Evolutionary conservation across 805 yeast species (phyloP), one percentile per base, ranked within the genome.

Genomic region (Ogataea zsoltii): DNA sequence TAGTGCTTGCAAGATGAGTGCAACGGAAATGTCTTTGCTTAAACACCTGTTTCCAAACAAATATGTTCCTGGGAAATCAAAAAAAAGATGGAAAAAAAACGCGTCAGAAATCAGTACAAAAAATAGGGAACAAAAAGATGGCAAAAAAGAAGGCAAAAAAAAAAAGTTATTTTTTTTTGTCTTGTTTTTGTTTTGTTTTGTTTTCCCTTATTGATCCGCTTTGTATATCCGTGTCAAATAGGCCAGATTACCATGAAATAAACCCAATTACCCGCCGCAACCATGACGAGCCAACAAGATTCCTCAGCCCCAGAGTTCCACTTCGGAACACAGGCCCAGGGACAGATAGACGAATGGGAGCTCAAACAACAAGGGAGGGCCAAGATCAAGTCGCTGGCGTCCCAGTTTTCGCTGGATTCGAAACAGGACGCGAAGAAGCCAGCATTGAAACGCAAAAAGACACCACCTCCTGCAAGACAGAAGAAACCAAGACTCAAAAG

Each of bases 321-420:
- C 16, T 52, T 55, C 38, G 61, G 59, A 18, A 55, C 61, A 1
- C 61, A 56, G 41, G 61, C 55, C 10, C 57, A 54, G 28, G 59
- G 49, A 12, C 48, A 30, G 12, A 29, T 52, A 15, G 60, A 55
- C 18, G 57, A 54, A 34, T 55, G 61, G 61, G 46, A 55, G 19
- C 15, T 14, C n/a, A 34, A 46, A 16, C 55, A 53, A 17, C 38
- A 41, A 15, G 40, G 40, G 14, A 44, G 38, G 25, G 28, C 42
- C 9, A 51, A 38, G 17, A 30, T 45, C 2, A 42, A 42, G 19
- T 12, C 29, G 14, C 38, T 48, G 16, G 16, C 46, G 11, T 38
- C 48, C 9, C 44, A 47, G 15, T 54, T 49, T 19, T 14, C 54
- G 2, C 25, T 53, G 36, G 33, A 16, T 2, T 13, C 19, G 16